Conservation (phyloP, 306 rosid species). For the Prunus dulcis region DNA sequence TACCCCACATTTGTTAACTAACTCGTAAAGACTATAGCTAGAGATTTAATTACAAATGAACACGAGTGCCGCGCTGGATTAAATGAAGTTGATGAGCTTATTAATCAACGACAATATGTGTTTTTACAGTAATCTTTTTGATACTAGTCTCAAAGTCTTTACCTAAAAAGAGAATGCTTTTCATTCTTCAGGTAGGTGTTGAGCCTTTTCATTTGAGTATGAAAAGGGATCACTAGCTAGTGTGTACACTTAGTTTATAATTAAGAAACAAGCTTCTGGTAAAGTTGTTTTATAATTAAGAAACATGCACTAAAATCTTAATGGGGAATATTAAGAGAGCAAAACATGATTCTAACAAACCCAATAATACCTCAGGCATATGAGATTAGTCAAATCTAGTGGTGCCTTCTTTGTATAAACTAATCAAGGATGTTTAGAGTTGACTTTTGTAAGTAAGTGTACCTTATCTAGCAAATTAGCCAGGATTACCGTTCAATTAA, state of each 20-base stretch:
- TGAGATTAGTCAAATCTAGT: not conserved
- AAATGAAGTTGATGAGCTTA: not conserved
- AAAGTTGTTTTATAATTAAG: not conserved
- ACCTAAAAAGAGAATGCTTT: not conserved
- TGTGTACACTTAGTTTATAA: not conserved
- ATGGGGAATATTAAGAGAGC: not conserved
- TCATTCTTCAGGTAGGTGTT: not conserved
- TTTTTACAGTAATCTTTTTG: not conserved
- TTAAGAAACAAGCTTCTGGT: not conserved
- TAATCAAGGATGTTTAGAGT: not conserved
- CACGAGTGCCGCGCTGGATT: no score
- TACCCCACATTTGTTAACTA: not conserved
- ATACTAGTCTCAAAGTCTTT: no score
- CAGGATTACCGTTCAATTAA: no score
- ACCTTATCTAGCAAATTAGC: not conserved
- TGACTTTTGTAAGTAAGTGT: not conserved
- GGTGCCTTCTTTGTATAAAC: not conserved
- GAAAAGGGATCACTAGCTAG: not conserved
- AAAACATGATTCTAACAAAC: slow-evolving; percentile 2
- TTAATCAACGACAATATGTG: not conserved
- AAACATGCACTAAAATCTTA: not conserved
- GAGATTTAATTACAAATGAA: no score
- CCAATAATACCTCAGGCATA: not conserved
- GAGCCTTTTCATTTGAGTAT: not conserved
- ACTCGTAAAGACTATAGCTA: no score